A percentile compares a stretch with the other conserved stretches of the same genome.
Evolutionary conservation across 106 monocot genomes (phyloP).

Genomic region (Allium cepa): DNA sequence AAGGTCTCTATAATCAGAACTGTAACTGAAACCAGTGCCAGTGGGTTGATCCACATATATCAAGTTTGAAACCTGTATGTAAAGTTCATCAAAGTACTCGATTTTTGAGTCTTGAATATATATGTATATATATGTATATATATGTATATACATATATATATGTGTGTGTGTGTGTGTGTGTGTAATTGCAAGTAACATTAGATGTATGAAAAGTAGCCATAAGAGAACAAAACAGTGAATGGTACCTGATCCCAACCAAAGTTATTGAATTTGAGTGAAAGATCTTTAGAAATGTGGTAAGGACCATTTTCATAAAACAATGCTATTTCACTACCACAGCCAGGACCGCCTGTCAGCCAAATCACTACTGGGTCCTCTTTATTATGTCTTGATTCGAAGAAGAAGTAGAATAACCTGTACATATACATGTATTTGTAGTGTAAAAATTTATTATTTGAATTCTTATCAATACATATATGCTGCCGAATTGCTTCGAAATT

Average conservation of each 20-base stretch:
- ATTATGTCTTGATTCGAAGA: slow-evolving; percentile 78
- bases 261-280: slow-evolving; percentile 60
- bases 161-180: too few species aligned
- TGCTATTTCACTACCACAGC: slow-evolving; percentile 81
- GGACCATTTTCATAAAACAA: slow-evolving; percentile 90
- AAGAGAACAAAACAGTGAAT: not conserved
- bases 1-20: slow-evolving; percentile 53
- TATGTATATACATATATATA: too few species aligned
- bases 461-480: too few species aligned
- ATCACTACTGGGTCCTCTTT: slow-evolving; percentile 77
- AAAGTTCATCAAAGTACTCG: not conserved
- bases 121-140: too few species aligned
- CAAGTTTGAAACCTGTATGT: slow-evolving; percentile 58
- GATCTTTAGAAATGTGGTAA: slow-evolving; percentile 51
- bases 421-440: too few species aligned
- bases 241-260: slow-evolving; percentile 84
- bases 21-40: slow-evolving; percentile 86
- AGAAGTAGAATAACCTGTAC: slow-evolving; percentile 80
- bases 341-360: slow-evolving; percentile 84
- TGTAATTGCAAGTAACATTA: too few species aligned
- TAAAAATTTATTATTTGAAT: too few species aligned
- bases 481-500: too few species aligned
- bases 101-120: too few species aligned
- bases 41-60: slow-evolving; percentile 86
- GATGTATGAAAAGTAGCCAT: too few species aligned